A percentile compares a stretch with the other conserved stretches of the same genome.
Conservation (phyloP, 2,329 filamentous ascomycete species). For the Dothideomycetes sp. region DNA sequence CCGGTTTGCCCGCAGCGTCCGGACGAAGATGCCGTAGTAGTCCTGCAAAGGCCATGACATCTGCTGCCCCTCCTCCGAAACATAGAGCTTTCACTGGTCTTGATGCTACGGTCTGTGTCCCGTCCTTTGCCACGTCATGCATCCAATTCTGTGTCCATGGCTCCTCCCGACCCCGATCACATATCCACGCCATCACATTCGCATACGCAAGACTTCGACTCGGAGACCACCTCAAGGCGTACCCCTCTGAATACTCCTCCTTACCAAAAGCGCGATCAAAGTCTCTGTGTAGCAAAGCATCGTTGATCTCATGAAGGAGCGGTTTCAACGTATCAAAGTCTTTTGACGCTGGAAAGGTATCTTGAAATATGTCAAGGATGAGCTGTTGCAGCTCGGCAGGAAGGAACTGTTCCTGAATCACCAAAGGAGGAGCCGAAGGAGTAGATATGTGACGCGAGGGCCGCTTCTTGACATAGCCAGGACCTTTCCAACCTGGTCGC, state of each 20-base stretch:
- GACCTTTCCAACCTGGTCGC: slow-evolving; percentile 5
- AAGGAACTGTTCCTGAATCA: not conserved
- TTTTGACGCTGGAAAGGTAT: not conserved
- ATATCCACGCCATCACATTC: slow-evolving; percentile 3
- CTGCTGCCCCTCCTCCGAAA: slow-evolving; percentile 5
- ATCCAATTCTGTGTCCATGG: not conserved
- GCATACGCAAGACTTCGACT: slow-evolving; percentile 4
- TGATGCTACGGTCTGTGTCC: no score
- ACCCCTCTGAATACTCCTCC: slow-evolving; percentile 1
- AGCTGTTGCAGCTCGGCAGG: slow-evolving; percentile 5
- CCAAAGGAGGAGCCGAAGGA: not conserved
- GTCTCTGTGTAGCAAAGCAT: not conserved
- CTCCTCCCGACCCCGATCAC: not conserved
- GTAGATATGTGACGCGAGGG: not conserved
- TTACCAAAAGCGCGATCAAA: not conserved
- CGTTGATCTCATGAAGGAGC: not conserved
- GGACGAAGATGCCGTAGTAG: slow-evolving; percentile 2
- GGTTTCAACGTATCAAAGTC: slow-evolving; percentile 2
- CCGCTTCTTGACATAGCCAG: slow-evolving; percentile 3
- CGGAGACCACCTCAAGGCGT: slow-evolving; percentile 5
- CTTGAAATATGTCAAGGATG: slow-evolving; percentile 3
- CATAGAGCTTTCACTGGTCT: not conserved
- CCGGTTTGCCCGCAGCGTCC: not conserved
- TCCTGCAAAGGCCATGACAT: slow-evolving; percentile 5
- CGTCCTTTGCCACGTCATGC: no score